These are phyloP conservation scores for Stachybotrys chlorohalonatus DNA, from an alignment of 2,329 filamentous ascomycete genomes.

Conservation along the genomic window DNA sequence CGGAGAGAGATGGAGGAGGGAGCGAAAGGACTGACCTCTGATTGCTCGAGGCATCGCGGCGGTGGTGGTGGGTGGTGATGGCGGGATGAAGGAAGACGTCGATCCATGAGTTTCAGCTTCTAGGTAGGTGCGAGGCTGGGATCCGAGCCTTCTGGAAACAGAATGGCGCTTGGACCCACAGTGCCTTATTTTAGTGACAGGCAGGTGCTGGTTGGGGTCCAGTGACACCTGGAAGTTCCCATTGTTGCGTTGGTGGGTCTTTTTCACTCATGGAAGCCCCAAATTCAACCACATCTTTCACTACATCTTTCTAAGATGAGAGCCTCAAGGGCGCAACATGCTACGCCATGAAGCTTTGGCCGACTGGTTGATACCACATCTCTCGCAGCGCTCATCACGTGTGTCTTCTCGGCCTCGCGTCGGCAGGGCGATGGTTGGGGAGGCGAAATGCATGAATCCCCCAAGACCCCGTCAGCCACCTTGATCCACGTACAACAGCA, in stretches of 20 bases:
- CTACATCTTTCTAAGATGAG: background rate
- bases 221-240: no score
- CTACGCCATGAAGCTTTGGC: no score
- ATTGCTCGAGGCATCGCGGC: conserved; percentile 47
- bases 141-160: background rate
- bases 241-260: no score
- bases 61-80: background rate
- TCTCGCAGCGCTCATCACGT: background rate
- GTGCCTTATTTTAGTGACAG: background rate
- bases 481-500: background rate
- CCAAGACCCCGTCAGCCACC: background rate
- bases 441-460: background rate
- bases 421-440: background rate
- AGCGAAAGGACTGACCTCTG: conserved; percentile 31
- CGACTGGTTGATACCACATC: no score
- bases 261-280: no score
- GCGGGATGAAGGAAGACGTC: background rate
- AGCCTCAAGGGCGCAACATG: background rate
- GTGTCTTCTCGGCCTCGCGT: background rate
- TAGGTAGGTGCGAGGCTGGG: background rate
- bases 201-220: no score
- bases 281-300: background rate
- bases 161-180: background rate
- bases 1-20: background rate
- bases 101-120: background rate